Percentiles rank a stretch among this genome's conserved stretches.
Evolutionary conservation across 2,329 filamentous ascomycete species (phyloP).

Genomic region (Sclerotinia nivalis): DNA sequence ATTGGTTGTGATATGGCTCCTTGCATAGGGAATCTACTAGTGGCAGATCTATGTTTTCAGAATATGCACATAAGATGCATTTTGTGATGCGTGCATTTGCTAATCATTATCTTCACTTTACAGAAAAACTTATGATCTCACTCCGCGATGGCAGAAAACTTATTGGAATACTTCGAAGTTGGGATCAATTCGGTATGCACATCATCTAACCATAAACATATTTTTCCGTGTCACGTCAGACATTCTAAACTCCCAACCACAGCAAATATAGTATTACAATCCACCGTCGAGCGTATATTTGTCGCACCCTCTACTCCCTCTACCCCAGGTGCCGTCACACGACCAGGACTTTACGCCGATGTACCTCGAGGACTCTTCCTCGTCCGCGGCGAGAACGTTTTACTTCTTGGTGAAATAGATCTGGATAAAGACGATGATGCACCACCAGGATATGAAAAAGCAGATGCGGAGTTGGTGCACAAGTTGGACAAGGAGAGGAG

Average conservation of each 20-base stretch:
- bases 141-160: conserved; percentile 93
- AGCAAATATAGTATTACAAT: conserved; percentile 95
- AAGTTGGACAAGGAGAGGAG: conserved; percentile 73
- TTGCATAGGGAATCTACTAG: not conserved
- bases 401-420: conserved; percentile 93
- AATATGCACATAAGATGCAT: not conserved
- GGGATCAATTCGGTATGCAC: conserved; percentile 91
- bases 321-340: conserved; percentile 37
- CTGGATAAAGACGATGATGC: conserved; percentile 92
- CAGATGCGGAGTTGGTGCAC: conserved; percentile 68
- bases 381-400: conserved; percentile 94
- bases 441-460: conserved; percentile 65
- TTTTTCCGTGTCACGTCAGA: conserved; percentile 18
- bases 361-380: conserved; percentile 84
- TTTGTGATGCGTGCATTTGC: conserved; percentile 7
- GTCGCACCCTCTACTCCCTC: conserved; percentile 50
- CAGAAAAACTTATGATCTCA: conserved; percentile 92
- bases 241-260: conserved; percentile 25
- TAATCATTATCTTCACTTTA: conserved; percentile 3
- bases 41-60: not conserved
- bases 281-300: conserved; percentile 87
- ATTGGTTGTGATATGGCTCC: not conserved
- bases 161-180: conserved; percentile 87
- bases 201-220: conserved; percentile 6
- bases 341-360: conserved; percentile 72